Evolutionary conservation across 192 early-diverging fungal species (phyloP).

Genomic region (Backusella tarrabulga): DNA sequence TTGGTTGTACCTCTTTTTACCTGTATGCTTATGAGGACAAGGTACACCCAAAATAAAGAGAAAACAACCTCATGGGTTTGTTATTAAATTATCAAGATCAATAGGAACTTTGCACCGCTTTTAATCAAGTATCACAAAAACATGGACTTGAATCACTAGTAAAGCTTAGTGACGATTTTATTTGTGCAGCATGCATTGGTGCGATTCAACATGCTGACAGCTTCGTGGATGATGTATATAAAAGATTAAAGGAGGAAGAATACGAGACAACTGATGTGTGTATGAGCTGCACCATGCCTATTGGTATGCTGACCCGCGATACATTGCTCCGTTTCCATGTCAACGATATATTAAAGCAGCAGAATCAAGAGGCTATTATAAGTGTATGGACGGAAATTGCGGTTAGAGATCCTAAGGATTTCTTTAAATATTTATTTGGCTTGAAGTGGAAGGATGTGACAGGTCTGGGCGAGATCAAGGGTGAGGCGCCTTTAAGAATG

Average conservation of each 20-base stretch:
- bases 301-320: constrained; percentile 40
- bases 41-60: neutral
- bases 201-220: constrained; percentile 32
- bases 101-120: neutral
- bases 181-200: constrained; percentile 37
- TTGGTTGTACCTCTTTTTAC: constrained; percentile 2
- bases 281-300: constrained; percentile 42
- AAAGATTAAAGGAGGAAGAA: constrained; percentile 26
- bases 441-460: constrained; percentile 33
- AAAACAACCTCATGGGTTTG: neutral
- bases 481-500: constrained; percentile 44
- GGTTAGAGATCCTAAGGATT: constrained; percentile 58
- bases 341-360: neutral
- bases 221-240: constrained; percentile 26
- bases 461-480: constrained; percentile 36
- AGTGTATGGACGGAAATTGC: neutral
- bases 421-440: constrained; percentile 47
- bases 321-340: constrained; percentile 35
- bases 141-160: neutral
- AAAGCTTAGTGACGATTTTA: neutral
- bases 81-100: neutral
- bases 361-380: neutral
- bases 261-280: constrained; percentile 36
- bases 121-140: neutral
- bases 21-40: constrained; percentile 12